Evolutionary conservation across 2,329 filamentous ascomycete species (phyloP).

Genomic region (Pseudogymnoascus sp.): DNA sequence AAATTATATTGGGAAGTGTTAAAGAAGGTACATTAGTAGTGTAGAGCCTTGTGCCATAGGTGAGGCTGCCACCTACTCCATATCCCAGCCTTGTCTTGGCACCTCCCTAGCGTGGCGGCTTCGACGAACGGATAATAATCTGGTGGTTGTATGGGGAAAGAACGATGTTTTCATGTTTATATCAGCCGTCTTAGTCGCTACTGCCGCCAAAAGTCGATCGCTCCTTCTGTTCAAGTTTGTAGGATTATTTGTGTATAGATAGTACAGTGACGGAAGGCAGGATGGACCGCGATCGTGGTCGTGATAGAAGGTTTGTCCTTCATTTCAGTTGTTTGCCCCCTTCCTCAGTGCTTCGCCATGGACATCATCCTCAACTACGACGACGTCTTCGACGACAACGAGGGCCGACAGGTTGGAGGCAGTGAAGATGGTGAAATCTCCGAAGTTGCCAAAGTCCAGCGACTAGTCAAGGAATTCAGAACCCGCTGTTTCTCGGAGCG

Average conservation of each 20-base stretch:
- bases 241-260: background rate
- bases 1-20: too few species aligned
- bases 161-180: background rate
- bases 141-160: background rate
- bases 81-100: background rate
- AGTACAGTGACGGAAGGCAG: background rate
- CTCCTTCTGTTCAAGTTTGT: background rate
- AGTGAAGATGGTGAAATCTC: background rate
- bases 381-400: background rate
- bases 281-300: constrained; percentile 29
- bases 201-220: background rate
- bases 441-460: background rate
- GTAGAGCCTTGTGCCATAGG: background rate
- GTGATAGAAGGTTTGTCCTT: constrained; percentile 33
- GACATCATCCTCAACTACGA: constrained; percentile 1
- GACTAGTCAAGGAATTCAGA: background rate
- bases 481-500: background rate
- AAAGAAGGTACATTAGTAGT: too few species aligned
- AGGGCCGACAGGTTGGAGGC: background rate
- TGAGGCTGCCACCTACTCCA: background rate
- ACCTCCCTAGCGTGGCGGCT: background rate
- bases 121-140: background rate
- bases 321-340: constrained; percentile 9
- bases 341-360: background rate
- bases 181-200: background rate